Evolutionary conservation across 768 basidiomycete species (phyloP), one percentile per base, ranked within the genome.

Genomic region (Gloeophyllum trabeum): DNA sequence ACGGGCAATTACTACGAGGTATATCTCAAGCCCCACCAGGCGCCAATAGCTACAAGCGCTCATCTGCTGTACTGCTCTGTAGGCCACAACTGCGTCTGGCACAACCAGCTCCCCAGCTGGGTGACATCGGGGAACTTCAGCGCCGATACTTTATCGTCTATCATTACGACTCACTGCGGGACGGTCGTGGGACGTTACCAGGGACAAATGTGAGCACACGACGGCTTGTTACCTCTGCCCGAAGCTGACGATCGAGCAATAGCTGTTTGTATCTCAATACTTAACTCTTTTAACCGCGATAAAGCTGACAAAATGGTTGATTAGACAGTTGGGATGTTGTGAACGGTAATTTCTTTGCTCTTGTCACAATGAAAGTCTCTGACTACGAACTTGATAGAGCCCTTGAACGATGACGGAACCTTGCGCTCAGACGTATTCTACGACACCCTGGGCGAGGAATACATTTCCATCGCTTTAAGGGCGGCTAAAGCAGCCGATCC

Each of bases 371-470:
- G 13, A 20, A 35, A 40, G 24, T 21, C 30, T n/a, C 16, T 3
- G 12, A 21, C n/a, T 10, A 12, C 18, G n/a, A n/a, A n/a, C n/a
- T n/a, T 0, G 23, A 32, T 40, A 54, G 52, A 77, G 54, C 66
- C 72, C 6, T 74, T 79, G 60, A 73, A 76, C 48, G 77, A 79
- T 24, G 65, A 79, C 48, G 76, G 79, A 16, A 75, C 72, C 6
- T 75, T 62, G 57, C 69, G 76, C 34, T 43, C 59, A 18, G 59
- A 67, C 41, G 65, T 79, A 13, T 80, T 76, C 61, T 75, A 63
- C 59, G 63, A 65, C 47, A 68, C 66, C 2, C 61, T 70, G 19
- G 67, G 69, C 16, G 59, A 64, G 4, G 51, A 55, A 14, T 79
- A 66, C 56, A 66, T 79, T 41, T 51, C 60, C 10, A 62, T 67